Conservation (phyloP, 208 protist species). For the Acanthamoeba triangularis region DNA sequence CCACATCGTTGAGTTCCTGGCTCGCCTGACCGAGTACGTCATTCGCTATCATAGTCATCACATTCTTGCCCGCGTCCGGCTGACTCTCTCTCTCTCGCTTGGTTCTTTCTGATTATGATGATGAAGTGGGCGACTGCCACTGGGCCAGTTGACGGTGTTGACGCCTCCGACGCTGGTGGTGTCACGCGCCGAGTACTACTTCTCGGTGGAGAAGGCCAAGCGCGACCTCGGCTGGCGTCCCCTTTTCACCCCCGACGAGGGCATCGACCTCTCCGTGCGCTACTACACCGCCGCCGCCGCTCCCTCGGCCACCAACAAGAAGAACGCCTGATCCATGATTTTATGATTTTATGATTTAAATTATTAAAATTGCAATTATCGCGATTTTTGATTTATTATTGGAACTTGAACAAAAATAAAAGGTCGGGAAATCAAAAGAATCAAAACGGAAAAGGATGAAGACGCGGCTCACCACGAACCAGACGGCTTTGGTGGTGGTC, state of each 20-base stretch:
- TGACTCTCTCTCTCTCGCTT: too few species aligned
- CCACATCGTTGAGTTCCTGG: background rate
- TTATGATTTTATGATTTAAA: too few species aligned
- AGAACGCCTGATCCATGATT: too few species aligned
- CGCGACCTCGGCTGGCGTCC: slow-evolving; percentile 26
- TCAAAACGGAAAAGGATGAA: background rate
- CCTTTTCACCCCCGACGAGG: background rate
- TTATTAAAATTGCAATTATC: too few species aligned
- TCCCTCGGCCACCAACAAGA: background rate
- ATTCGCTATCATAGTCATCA: background rate
- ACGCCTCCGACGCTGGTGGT: background rate
- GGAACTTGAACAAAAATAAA: too few species aligned
- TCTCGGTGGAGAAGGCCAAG: slow-evolving; percentile 37
- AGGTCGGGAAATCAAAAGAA: background rate
- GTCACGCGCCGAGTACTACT: slow-evolving; percentile 18
- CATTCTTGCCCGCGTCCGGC: too few species aligned
- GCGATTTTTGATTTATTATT: too few species aligned
- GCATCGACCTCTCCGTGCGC: slow-evolving; percentile 11
- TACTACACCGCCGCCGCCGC: background rate
- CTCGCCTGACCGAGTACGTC: background rate
- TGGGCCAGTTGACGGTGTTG: slow-evolving; percentile 12
- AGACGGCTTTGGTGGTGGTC: background rate
- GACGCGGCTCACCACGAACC: background rate
- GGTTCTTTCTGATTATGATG: too few species aligned
- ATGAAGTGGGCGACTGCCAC: background rate